Percentiles rank a stretch among this genome's conserved stretches.
Conservation (phyloP, 2,329 filamentous ascomycete species). For the Trichoderma afroharzianum region DNA sequence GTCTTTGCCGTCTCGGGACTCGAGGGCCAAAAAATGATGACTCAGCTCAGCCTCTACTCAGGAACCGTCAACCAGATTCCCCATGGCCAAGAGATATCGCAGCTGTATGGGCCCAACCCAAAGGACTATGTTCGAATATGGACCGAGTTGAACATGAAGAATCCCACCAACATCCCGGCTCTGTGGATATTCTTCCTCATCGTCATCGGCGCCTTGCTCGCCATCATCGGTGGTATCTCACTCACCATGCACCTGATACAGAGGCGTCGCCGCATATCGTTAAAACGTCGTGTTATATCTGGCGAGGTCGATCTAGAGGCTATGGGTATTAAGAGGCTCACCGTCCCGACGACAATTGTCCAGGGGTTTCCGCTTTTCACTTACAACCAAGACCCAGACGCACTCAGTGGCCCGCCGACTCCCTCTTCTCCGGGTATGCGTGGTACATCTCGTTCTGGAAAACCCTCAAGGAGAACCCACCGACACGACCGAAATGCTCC, state of each 20-base stretch:
- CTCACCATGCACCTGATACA: constrained; percentile 75
- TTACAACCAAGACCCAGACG: constrained; percentile 59
- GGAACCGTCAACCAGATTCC: constrained; percentile 65
- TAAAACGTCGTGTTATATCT: constrained; percentile 66
- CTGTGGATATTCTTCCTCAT: constrained; percentile 77
- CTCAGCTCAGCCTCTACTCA: constrained; percentile 71
- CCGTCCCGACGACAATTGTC: constrained; percentile 68
- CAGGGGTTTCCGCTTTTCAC: constrained; percentile 74
- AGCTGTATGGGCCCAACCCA: constrained; percentile 51
- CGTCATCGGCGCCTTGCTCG: constrained; percentile 67
- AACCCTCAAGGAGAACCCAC: constrained; percentile 30
- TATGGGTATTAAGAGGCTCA: constrained; percentile 78
- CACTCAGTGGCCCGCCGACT: constrained; percentile 34
- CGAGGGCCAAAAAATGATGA: constrained; percentile 65
- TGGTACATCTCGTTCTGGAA: constrained; percentile 30
- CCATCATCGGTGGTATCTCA: constrained; percentile 65
- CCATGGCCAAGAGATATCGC: constrained; percentile 53
- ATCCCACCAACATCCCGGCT: constrained; percentile 55
- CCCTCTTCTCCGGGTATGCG: constrained; percentile 28
- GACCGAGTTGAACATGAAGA: constrained; percentile 50
- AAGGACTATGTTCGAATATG: constrained; percentile 59
- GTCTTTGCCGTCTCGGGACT: constrained; percentile 75
- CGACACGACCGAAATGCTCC: constrained; percentile 29
- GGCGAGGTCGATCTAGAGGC: constrained; percentile 85
- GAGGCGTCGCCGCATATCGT: constrained; percentile 60